Base-by-base conservation (phyloP, 306 rosid genomes). In the Cucurbita argyrosperma region DNA sequence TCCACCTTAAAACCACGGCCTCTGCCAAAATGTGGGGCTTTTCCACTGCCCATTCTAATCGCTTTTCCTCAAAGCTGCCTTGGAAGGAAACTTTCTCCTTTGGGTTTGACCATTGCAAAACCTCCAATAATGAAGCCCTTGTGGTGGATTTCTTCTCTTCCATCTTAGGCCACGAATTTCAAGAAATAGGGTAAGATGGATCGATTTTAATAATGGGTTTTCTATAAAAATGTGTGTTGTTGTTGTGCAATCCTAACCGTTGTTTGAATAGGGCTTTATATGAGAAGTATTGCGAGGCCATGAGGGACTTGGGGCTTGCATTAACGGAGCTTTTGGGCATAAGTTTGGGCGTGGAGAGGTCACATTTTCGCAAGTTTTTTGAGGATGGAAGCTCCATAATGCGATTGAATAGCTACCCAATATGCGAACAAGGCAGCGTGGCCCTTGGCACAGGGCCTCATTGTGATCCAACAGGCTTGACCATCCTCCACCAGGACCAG, bases 51-150 rank as follows among this genome's bases (percentile, higher is more conserved):
- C 96, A 90, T 78, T 83, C 88, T 50, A 82, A 88, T n/a, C 87
- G 98, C 5, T 92, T 87, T 79, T 78, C 90, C 1, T 79, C 96
- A 4, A 87, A 78, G 35, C 75, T 88, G 7, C 95, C 96, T 0
- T 92, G 96, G 98, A 92, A 90, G 81, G 96, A 92, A 77, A 87
- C 98, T 26, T 72, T 92, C 37, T 85, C 98, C 53, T 92, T 90
- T 57, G 84, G 76, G 2, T 72, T 52, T 46, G 55, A 67, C 39
- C 72, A 45, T 67, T 51, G 35, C 39, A 45, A 45, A 26, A 45
- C 3, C 15, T 40, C 35, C 23, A 19, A 26, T 10, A 19, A 65
- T 13, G 55, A 67, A 18, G 52, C 37, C 11, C 6, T 40, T 45
- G 72, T 67, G 10, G 39, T 46, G 6, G 11, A 45, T 67, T 67